A percentile compares a stretch with the other conserved stretches of the same genome.
Evolutionary conservation across 83 land plant genomes (phyloP).

Genomic region (Picea mariana): DNA sequence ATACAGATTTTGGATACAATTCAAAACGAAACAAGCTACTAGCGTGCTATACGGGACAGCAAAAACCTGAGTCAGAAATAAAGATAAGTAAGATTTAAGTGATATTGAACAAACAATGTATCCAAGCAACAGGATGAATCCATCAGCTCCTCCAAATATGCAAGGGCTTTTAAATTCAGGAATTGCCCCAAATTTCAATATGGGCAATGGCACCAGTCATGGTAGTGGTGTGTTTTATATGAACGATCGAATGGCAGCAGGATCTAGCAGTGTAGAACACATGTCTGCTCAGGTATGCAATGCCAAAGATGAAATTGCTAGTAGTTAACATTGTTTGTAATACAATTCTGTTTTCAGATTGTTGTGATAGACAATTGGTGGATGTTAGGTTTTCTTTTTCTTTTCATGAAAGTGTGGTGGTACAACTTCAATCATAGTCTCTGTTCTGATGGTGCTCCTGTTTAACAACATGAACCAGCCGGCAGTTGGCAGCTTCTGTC

Average conservation of each 20-base stretch:
- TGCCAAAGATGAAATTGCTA: neutral
- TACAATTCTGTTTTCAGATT: neutral
- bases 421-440: too few relatives aligned
- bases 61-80: neutral
- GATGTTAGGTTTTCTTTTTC: neutral
- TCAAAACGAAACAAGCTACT: neutral
- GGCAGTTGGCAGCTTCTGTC: neutral
- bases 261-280: slow-evolving; percentile 2
- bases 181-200: neutral
- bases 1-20: neutral
- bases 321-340: neutral
- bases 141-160: neutral
- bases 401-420: too few relatives aligned
- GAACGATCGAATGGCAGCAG: neutral
- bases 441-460: neutral
- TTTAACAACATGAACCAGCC: neutral
- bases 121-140: neutral
- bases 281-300: slow-evolving; percentile 7
- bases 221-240: neutral
- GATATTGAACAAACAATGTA: slow-evolving; percentile 5
- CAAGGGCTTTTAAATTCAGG: neutral
- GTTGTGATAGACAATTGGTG: neutral
- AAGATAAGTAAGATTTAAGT: neutral
- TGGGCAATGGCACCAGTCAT: neutral
- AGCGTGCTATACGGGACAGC: neutral